Conservation (phyloP, 164 flowering plant genomes). For the Magnolia sinica region DNA sequence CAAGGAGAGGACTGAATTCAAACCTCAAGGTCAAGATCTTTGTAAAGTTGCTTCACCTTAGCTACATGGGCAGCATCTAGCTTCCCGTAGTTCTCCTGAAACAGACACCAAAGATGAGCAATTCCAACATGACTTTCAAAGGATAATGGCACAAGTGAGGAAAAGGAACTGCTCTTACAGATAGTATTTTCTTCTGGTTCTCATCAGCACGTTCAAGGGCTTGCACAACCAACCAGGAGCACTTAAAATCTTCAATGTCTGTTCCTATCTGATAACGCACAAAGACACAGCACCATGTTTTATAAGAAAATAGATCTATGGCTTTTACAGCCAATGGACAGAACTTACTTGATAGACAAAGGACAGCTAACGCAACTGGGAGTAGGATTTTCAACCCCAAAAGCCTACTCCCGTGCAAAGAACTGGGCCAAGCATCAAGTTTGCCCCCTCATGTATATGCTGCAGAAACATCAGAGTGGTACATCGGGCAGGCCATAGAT, state of each 20-base stretch:
- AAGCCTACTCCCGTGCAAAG: not conserved
- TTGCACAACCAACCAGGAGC: slow-evolving; percentile 98
- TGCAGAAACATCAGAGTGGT: not conserved
- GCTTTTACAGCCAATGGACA: not conserved
- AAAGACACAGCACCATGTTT: slow-evolving; percentile 9
- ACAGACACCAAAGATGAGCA: slow-evolving; percentile 10
- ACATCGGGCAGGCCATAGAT: not conserved
- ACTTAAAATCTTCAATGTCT: slow-evolving; percentile 95
- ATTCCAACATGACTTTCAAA: not conserved
- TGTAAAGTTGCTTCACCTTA: slow-evolving; percentile 75
- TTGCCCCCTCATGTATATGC: not conserved
- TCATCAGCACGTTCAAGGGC: slow-evolving; percentile 72
- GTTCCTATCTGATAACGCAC: slow-evolving; percentile 75
- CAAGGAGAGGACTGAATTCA: slow-evolving; percentile 3
- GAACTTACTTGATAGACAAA: not conserved
- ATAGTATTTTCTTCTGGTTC: slow-evolving; percentile 65
- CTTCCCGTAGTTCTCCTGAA: slow-evolving; percentile 91
- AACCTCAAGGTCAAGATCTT: slow-evolving; percentile 77
- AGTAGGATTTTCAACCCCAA: not conserved
- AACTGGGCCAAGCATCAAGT: not conserved
- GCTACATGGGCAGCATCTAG: slow-evolving; percentile 54
- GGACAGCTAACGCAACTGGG: not conserved
- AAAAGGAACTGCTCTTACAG: slow-evolving; percentile 36
- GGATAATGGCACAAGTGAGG: not conserved
- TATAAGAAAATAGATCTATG: not conserved